Base-by-base conservation (phyloP, 2,329 filamentous ascomycete species). In the Apiospora koreana region DNA sequence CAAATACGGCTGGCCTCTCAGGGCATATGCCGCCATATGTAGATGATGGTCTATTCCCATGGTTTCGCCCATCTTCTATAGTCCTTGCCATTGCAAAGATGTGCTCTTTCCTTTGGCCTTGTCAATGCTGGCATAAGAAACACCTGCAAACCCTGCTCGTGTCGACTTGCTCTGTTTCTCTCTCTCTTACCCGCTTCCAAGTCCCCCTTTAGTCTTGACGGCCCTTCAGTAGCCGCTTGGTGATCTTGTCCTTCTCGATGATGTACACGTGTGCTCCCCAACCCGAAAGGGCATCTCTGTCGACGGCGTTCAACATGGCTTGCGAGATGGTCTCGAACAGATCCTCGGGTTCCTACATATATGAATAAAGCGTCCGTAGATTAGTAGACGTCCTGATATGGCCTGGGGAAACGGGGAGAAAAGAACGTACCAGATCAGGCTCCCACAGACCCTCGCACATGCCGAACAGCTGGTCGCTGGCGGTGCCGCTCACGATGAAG, bases 161-260 rank as follows among this genome's bases (percentile, higher is more conserved):
- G 21, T n/a, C 54, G 31, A 62, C 54, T 38, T 8, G 35, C 35
- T 35, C 35, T 35, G 4, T 35, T 8, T 35, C 4, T 62, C 4
- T 12, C 41, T 62, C n/a, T 45, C 42, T n/a, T 41, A 25, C 42
- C 41, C 38, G 64, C 64, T 48, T 28, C 45, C 31, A 10, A 6
- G 35, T 21, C 14, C 54, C 25, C 8, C 48, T 77, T 81, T 94
- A 95, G 82, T 98, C 95, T 86, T 98, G 95, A 86, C 95, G 91
- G 80, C 95, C 95, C 91, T 98, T 98, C 83, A 99, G 87, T 91
- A 99, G 90, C 82, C 96, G 89, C 92, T 98, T 98, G 79, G 96
- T 98, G 74, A 99, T 94, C 93, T 98, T 98, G 86, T 97, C 95
- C 89, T 99, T 99, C 88, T 98, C 96, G 82, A 99, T 97, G 80